These are phyloP conservation scores for Aspergillus aculeatus DNA, from an alignment of 2,329 filamentous ascomycete genomes.

Conservation along the genomic window DNA sequence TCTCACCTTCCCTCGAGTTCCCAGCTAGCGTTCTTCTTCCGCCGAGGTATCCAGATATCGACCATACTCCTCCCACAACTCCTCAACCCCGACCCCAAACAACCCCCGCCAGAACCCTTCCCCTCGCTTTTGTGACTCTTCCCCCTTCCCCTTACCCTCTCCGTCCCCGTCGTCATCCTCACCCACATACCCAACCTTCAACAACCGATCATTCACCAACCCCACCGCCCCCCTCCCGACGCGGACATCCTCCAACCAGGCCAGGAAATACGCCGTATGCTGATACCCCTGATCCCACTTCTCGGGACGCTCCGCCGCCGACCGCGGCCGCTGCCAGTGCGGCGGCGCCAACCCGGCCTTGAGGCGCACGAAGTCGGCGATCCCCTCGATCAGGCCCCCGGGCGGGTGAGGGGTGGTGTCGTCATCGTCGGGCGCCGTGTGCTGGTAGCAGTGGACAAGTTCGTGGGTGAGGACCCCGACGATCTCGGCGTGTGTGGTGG, in stretches of 20 bases:
- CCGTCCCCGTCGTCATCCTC: slow-evolving; percentile 21
- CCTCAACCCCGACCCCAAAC: slow-evolving; percentile 63
- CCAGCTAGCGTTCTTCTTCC: slow-evolving; percentile 4
- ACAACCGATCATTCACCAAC: slow-evolving; percentile 45
- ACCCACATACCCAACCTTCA: slow-evolving; percentile 37
- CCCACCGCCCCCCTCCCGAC: slow-evolving; percentile 66
- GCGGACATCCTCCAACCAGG: slow-evolving; percentile 76
- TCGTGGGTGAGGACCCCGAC: slow-evolving; percentile 85
- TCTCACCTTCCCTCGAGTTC: slow-evolving; percentile 20
- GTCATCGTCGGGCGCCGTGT: slow-evolving; percentile 57
- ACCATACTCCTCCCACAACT: slow-evolving; percentile 74
- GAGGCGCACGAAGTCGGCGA: slow-evolving; percentile 89
- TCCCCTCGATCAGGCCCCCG: slow-evolving; percentile 80
- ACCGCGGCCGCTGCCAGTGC: slow-evolving; percentile 68
- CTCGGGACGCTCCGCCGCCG: slow-evolving; percentile 49
- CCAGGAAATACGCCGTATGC: slow-evolving; percentile 84
- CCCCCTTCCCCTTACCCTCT: slow-evolving; percentile 1
- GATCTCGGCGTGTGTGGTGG: slow-evolving; percentile 58
- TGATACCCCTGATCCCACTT: slow-evolving; percentile 91
- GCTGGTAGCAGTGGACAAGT: slow-evolving; percentile 92
- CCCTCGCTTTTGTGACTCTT: not conserved
- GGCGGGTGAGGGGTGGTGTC: slow-evolving; percentile 43
- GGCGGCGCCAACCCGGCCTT: slow-evolving; percentile 70
- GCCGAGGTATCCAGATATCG: slow-evolving; percentile 44
- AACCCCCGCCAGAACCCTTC: slow-evolving; percentile 46